Base-by-base conservation (phyloP, 169 alveolate species). In the Eimeria acervulina region DNA sequence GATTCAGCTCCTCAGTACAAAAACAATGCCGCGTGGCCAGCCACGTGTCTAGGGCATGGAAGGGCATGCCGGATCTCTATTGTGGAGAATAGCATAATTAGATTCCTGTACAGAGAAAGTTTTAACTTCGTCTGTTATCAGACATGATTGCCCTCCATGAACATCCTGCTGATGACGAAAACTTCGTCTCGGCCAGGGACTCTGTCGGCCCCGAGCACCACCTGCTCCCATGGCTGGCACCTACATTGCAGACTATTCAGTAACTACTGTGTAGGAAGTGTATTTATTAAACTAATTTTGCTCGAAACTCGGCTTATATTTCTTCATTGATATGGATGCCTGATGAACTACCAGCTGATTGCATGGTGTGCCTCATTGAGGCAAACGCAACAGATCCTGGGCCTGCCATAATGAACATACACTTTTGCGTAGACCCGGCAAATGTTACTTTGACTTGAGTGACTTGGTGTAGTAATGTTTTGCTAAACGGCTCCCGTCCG, bases 181-280 rank as follows among this genome's bases (percentile, higher is more conserved):
- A 63, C 74, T 6, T 0, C 36, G 36, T 6, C 38, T 63, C 74
- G 36, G 36, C 74, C 0, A 63, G 74, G 26, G 81, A 70, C 44
- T 36, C 66, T 42, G 88, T 78, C 88, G 88, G 88, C 88, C 88
- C 66, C 88, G 88, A 78, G 36, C 88, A 78, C 44, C 88, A n/a
- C 88, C 42, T 78, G 66, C 88, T 12, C 19, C n/a, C 88, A 42
- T 78, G 36, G 15, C 42, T n/a, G 88, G 66, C 40, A 8, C 40
- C 88, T 21, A 17, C 52, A 36, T 72, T 72, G 47, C 83, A 72
- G 31, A 36, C 31, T 17, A 33, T 51, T 33, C 19, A 31, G 83
- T 38, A 72, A 19, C 21, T 17, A 17, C 51, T 36, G 26, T 36
- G 26, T 36, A 36, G 83, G 51, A 72, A 17, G 2, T 33, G 51